Percentiles rank a stretch among this genome's conserved stretches.
Evolutionary conservation across 1,284 basidiomycete genomes (phyloP).

Genomic region (Exsudoporus floridanus): DNA sequence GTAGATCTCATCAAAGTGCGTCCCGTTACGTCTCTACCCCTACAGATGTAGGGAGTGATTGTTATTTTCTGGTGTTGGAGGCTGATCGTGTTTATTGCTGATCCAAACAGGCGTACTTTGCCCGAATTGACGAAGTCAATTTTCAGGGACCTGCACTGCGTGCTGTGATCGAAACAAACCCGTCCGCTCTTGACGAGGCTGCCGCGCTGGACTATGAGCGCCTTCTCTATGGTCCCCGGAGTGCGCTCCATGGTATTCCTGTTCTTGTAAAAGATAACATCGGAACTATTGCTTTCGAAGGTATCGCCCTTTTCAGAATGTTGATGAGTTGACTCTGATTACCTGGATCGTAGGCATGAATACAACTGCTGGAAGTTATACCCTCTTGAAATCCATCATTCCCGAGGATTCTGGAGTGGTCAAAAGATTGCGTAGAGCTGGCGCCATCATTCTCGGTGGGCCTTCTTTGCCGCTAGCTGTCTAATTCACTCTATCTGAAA

Average conservation of each 20-base stretch:
- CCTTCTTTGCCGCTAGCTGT: neutral
- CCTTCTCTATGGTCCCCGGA: slow-evolving; percentile 43
- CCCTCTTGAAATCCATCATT: slow-evolving; percentile 55
- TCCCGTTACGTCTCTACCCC: neutral
- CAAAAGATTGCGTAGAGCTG: slow-evolving; percentile 58
- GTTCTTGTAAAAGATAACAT: slow-evolving; percentile 73
- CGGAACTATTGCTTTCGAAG: slow-evolving; percentile 55
- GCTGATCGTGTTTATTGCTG: neutral
- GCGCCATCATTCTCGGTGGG: slow-evolving; percentile 62
- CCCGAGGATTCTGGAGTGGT: slow-evolving; percentile 64
- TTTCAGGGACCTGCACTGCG: slow-evolving; percentile 57
- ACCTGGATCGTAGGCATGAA: slow-evolving; percentile 53
- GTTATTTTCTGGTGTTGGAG: neutral
- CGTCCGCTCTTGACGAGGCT: slow-evolving; percentile 56
- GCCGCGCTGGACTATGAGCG: slow-evolving; percentile 56
- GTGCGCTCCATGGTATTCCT: slow-evolving; percentile 69
- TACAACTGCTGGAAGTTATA: slow-evolving; percentile 61
- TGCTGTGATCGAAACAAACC: slow-evolving; percentile 65
- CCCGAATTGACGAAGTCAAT: slow-evolving; percentile 71
- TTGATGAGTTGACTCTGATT: neutral
- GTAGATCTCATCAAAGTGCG: slow-evolving; percentile 63
- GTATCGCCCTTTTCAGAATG: slow-evolving; percentile 26
- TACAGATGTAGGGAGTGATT: neutral
- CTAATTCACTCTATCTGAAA: neutral
- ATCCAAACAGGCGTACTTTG: slow-evolving; percentile 56